Evolutionary conservation across 108 stramenopile species (phyloP), one percentile per base, ranked within the genome.

Genomic region (Pseudonitzschia pungens): DNA sequence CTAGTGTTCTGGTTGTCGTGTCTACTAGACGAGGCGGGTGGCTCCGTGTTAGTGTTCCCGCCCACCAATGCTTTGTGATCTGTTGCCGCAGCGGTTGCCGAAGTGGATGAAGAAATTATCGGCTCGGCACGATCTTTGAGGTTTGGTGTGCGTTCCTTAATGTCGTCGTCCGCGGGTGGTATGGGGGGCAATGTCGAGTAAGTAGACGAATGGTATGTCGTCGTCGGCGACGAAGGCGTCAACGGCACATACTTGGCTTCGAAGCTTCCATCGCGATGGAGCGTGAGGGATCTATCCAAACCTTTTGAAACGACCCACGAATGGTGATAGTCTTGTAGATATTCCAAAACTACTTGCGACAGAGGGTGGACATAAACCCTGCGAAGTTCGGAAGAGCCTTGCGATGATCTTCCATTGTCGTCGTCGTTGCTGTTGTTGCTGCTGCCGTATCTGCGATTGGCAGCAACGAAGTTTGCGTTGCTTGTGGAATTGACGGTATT

Each of bases 261-360:
- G 82, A 92, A 92, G 0, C 87, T 87, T 6, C 92, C 92, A 69
- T 92, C 89, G 5, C 75, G 77, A 28, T 90, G 85, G 22, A 92
- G 57, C n/a, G 73, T 64, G 51, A 92, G 60, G 16, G 81, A 72
- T 27, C 53, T 36, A 54, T 90, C 79, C 65, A 92, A 78, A 15
- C 86, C 80, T 32, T 86, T 68, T 14, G 65, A 50, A 16, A 70
- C 40, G 4, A 92, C 51, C 87, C 87, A 89, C 14, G 84, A 77
- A 50, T 67, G 53, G 40, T 83, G 82, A 15, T 50, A 41, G 20
- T 76, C 76, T 82, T 93, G 92, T 28, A 93, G 77, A 75, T 90
- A 84, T 81, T 89, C 79, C 60, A 93, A 66, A 18, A 91, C 86
- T 44, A 93, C 83, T 69, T 93, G 89, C 1, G 89, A 90, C 5